Evolutionary conservation across 148 eudicot species (phyloP).

Genomic region (Rhododendron kiyosumense): DNA sequence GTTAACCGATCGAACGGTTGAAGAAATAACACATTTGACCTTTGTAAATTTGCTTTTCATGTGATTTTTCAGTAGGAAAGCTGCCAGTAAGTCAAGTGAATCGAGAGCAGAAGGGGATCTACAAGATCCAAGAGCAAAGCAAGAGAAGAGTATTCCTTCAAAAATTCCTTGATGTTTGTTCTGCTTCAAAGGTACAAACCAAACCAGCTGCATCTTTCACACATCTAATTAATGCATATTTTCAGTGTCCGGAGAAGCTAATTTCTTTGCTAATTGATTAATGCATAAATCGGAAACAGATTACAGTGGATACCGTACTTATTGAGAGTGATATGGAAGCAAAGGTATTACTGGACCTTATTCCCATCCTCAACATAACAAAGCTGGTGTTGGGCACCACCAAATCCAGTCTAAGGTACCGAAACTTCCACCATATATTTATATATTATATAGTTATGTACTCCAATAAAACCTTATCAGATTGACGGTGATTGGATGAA

Average conservation of each 20-base stretch:
- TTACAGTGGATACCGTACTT: conserved; percentile 80
- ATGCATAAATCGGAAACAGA: conserved; percentile 25
- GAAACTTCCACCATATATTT: not conserved
- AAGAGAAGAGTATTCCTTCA: conserved; percentile 58
- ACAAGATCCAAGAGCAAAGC: conserved; percentile 44
- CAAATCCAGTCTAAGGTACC: conserved; percentile 57
- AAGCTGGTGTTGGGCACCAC: conserved; percentile 61
- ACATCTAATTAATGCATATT: not conserved
- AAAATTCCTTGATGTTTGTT: conserved; percentile 53
- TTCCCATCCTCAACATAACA: conserved; percentile 60
- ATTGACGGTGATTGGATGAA: not conserved
- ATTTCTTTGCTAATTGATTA: not conserved
- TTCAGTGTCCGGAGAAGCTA: not conserved
- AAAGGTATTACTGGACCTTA: conserved; percentile 68
- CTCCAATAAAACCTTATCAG: not conserved
- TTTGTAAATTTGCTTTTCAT: not conserved
- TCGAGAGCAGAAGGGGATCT: conserved; percentile 51
- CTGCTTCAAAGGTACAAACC: conserved; percentile 41
- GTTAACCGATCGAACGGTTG: not conserved
- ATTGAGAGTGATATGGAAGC: conserved; percentile 67
- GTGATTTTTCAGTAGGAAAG: conserved; percentile 52
- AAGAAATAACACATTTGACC: not conserved
- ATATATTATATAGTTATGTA: not conserved
- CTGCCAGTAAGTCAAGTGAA: conserved; percentile 59
- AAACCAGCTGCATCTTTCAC: too few species aligned